A percentile compares a stretch with the other conserved stretches of the same genome.
Evolutionary conservation across 2,329 filamentous ascomycete genomes (phyloP).

Genomic region (Sporothrix protearum): DNA sequence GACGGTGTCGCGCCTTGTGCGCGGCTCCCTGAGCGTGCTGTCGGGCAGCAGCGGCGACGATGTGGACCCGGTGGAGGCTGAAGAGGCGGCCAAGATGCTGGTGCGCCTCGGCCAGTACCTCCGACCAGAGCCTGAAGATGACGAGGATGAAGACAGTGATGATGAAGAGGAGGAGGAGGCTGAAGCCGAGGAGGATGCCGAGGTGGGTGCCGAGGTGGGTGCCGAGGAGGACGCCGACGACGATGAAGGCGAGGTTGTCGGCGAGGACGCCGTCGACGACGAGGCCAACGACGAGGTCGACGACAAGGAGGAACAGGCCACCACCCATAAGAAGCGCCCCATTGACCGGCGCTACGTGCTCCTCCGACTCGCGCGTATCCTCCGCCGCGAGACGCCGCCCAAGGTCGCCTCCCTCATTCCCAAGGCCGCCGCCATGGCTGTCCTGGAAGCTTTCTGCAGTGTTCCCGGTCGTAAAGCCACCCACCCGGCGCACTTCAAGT

Average conservation of each 20-base stretch:
- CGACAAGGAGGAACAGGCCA: too few species aligned
- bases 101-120: slow-evolving; percentile 70
- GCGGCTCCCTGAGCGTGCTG: slow-evolving; percentile 51
- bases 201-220: slow-evolving; percentile 41
- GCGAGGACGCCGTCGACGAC: slow-evolving; percentile 44
- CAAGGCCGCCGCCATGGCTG: slow-evolving; percentile 71
- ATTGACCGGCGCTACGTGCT: slow-evolving; percentile 59
- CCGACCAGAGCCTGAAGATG: slow-evolving; percentile 52
- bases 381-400: slow-evolving; percentile 70
- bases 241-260: not conserved
- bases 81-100: slow-evolving; percentile 75
- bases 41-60: slow-evolving; percentile 50
- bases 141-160: slow-evolving; percentile 43
- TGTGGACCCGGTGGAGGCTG: slow-evolving; percentile 69
- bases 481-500: slow-evolving; percentile 47
- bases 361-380: slow-evolving; percentile 69
- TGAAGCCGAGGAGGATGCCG: slow-evolving; percentile 37
- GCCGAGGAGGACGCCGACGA: slow-evolving; percentile 42
- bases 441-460: slow-evolving; percentile 64
- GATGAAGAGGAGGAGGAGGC: slow-evolving; percentile 40
- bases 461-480: slow-evolving; percentile 45
- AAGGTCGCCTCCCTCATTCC: slow-evolving; percentile 62
- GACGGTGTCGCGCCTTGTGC: slow-evolving; percentile 59
- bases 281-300: not conserved
- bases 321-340: slow-evolving; percentile 10